A percentile compares a stretch with the other conserved stretches of the same genome.
Conservation (phyloP, 331 rosid genomes). For the Phaseolus coccineus region DNA sequence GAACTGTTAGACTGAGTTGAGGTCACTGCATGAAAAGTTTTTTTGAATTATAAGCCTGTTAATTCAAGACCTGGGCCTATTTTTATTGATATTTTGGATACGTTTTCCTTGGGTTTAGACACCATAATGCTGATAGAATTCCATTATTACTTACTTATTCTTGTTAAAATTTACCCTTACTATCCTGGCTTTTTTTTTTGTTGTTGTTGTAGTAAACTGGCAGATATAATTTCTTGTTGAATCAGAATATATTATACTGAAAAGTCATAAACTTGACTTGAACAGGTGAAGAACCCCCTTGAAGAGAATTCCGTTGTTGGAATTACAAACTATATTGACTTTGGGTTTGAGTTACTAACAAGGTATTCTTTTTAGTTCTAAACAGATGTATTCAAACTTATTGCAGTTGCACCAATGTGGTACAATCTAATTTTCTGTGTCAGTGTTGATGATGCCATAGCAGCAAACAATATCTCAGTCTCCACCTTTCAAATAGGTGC, state of each 20-base stretch:
- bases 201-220: slow-evolving; percentile 14
- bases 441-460: slow-evolving; percentile 73
- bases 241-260: slow-evolving; percentile 29
- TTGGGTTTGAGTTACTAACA: slow-evolving; percentile 91
- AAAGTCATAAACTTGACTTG: slow-evolving; percentile 44
- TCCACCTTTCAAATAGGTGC: slow-evolving; percentile 93
- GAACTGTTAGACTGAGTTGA: not conserved
- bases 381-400: slow-evolving; percentile 21
- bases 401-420: slow-evolving; percentile 32
- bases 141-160: slow-evolving; percentile 19
- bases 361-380: slow-evolving; percentile 57
- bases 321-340: slow-evolving; percentile 94
- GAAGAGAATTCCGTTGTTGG: slow-evolving; percentile 85
- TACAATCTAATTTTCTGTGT: slow-evolving; percentile 33
- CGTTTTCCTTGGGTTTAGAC: slow-evolving; percentile 26
- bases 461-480: slow-evolving; percentile 60
- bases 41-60: slow-evolving; percentile 25
- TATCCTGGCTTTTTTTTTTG: slow-evolving; percentile 13
- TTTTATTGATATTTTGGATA: slow-evolving; percentile 13
- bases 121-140: slow-evolving; percentile 11
- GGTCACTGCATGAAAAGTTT: slow-evolving; percentile 11
- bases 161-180: slow-evolving; percentile 18
- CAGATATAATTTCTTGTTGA: slow-evolving; percentile 3
- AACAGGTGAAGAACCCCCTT: slow-evolving; percentile 91
- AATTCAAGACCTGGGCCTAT: not conserved